Conservation (phyloP, 352 stramenopile species). For the Pythium insidiosum region DNA sequence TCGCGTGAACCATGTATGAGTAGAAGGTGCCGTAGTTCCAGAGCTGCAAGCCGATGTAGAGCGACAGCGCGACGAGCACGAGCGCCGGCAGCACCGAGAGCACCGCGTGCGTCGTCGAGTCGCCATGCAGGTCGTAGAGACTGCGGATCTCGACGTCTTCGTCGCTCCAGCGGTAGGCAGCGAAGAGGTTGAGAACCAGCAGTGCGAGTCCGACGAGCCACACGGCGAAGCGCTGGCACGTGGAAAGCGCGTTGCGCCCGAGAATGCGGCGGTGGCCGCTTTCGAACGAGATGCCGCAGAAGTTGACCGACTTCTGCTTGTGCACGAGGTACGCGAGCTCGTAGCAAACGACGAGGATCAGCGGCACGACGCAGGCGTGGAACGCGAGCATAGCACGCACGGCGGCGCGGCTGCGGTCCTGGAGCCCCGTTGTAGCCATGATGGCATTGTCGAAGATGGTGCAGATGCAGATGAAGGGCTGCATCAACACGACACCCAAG, state of each 20-base stretch:
- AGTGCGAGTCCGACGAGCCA: conserved; percentile 56
- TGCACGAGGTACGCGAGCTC: conserved; percentile 87
- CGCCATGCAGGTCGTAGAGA: conserved; percentile 67
- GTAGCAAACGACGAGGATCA: conserved; percentile 84
- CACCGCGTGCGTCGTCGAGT: conserved; percentile 41
- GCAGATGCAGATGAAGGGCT: conserved; percentile 79
- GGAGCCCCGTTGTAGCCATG: conserved; percentile 69
- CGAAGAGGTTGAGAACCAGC: conserved; percentile 61
- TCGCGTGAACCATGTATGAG: conserved; percentile 79
- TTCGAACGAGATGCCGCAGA: conserved; percentile 87
- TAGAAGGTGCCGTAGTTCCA: conserved; percentile 86
- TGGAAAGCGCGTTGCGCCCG: conserved; percentile 34
- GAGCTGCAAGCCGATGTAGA: conserved; percentile 66
- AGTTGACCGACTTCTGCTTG: conserved; percentile 87
- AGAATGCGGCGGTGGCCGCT: conserved; percentile 43
- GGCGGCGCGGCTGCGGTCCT: conserved; percentile 35
- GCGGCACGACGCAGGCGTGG: conserved; percentile 74
- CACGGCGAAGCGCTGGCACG: conserved; percentile 53
- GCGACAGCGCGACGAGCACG: conserved; percentile 53
- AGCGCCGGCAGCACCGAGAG: conserved; percentile 57
- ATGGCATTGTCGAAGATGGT: conserved; percentile 75
- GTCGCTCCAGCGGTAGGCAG: conserved; percentile 53
- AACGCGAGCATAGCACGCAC: conserved; percentile 76
- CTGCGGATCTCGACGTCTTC: conserved; percentile 38
- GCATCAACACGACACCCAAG: conserved; percentile 1